Percentiles rank a stretch among this genome's conserved stretches.
These are phyloP conservation scores for Arctium minus DNA, from an alignment of 129 eudicot genomes.

Conservation along the genomic window DNA sequence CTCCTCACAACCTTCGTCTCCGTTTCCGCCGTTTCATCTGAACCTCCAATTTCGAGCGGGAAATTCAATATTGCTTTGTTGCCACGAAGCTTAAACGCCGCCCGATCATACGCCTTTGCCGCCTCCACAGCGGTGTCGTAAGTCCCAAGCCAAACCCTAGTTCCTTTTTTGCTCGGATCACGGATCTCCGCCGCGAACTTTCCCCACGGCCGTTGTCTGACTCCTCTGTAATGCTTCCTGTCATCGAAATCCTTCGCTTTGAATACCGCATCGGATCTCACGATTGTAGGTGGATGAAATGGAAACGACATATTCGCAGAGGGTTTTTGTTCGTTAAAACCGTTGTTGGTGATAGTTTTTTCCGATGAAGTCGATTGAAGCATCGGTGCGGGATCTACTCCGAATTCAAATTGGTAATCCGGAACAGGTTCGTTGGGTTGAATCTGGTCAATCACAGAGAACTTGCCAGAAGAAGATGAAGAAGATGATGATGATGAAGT, in stretches of 20 bases:
- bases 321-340: slow-evolving; percentile 1
- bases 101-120: slow-evolving; percentile 62
- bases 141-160: slow-evolving; percentile 40
- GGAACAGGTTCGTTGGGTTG: background rate
- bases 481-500: slow-evolving; percentile 2
- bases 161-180: slow-evolving; percentile 43
- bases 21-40: slow-evolving; percentile 12
- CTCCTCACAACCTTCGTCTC: slow-evolving; percentile 8
- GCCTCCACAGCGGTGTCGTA: slow-evolving; percentile 60
- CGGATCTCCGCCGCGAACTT: slow-evolving; percentile 66
- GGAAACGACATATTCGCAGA: background rate
- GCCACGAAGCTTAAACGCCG: slow-evolving; percentile 62
- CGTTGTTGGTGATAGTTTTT: background rate
- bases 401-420: slow-evolving; percentile 2
- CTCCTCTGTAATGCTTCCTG: slow-evolving; percentile 51
- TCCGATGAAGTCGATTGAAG: background rate
- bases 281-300: background rate
- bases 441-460: background rate
- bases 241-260: background rate
- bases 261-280: background rate
- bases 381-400: background rate
- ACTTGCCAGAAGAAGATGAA: background rate
- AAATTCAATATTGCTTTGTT: slow-evolving; percentile 56
- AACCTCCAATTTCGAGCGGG: slow-evolving; percentile 40
- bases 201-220: slow-evolving; percentile 69